Evolutionary conservation across 2,329 filamentous ascomycete species (phyloP).

Genomic region (Aspergillus puulaauensis): DNA sequence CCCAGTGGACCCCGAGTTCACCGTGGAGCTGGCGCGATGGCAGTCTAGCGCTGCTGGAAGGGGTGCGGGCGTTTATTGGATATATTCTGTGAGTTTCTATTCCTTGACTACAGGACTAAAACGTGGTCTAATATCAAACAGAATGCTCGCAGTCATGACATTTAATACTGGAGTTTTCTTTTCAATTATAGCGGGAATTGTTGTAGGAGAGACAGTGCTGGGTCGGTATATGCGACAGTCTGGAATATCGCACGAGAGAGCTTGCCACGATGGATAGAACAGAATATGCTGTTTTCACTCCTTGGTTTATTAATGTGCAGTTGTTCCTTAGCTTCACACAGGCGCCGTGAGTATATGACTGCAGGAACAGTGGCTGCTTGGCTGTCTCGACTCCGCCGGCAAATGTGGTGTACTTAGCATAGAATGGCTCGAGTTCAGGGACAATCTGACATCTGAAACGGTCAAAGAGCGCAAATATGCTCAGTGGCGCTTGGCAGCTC

Average conservation of each 20-base stretch:
- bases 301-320: no score
- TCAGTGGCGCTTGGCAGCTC: no score
- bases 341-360: no score
- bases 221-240: constrained; percentile 7
- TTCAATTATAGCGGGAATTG: constrained; percentile 11
- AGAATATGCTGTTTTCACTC: neutral
- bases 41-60: constrained; percentile 8
- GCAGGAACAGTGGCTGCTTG: no score
- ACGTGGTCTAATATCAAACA: neutral
- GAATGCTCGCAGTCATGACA: constrained; percentile 19
- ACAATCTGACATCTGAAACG: no score
- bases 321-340: no score
- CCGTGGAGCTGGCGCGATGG: constrained; percentile 2
- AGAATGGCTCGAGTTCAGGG: no score
- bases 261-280: constrained; percentile 8
- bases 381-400: no score
- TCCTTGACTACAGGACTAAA: no score
- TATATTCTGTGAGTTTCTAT: constrained; percentile 9
- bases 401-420: no score
- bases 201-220: constrained; percentile 10
- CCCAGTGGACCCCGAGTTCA: neutral
- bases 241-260: constrained; percentile 11
- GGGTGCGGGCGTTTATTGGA: constrained; percentile 7
- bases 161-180: constrained; percentile 14
- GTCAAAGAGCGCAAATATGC: no score